Conservation (phyloP, 2,329 filamentous ascomycete species). For the Hyphodiscus sp. region DNA sequence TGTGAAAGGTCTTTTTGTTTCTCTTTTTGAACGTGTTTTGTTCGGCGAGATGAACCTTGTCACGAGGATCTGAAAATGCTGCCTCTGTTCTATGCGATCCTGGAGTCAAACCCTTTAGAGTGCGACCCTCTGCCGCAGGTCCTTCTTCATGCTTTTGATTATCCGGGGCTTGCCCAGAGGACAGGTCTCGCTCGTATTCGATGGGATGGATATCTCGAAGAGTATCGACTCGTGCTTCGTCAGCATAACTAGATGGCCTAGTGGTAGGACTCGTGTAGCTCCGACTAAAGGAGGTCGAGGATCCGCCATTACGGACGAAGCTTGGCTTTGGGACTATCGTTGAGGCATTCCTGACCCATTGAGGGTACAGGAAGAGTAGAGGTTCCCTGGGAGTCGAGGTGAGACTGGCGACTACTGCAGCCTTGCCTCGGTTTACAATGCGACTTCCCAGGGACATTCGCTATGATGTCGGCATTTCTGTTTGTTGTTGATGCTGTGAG, state of each 20-base stretch:
- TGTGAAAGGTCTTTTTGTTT: neutral
- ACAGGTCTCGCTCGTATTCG: neutral
- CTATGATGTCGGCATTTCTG: conserved; percentile 16
- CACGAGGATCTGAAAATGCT: neutral
- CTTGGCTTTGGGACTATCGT: neutral
- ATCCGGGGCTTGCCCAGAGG: neutral
- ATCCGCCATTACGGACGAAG: neutral
- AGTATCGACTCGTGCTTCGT: neutral
- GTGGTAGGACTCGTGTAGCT: neutral
- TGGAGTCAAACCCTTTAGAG: too few species aligned
- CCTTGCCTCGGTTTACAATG: conserved; percentile 35
- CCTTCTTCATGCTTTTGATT: neutral
- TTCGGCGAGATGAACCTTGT: too few species aligned
- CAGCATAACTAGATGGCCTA: neutral
- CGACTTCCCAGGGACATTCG: conserved; percentile 38
- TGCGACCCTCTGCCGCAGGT: neutral
- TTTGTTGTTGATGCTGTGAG: conserved; percentile 1
- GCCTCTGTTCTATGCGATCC: neutral
- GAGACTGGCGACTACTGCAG: conserved; percentile 32
- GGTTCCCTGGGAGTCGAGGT: conserved; percentile 35
- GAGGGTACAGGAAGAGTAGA: conserved; percentile 39
- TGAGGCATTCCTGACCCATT: conserved; percentile 31
- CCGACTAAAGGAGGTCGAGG: neutral
- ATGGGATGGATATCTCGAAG: neutral
- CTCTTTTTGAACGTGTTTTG: neutral